Evolutionary conservation across 1,139 yeast genomes (phyloP), one percentile per base, ranked within the genome.

Genomic region (Zygosaccharomyces pseudobailii): DNA sequence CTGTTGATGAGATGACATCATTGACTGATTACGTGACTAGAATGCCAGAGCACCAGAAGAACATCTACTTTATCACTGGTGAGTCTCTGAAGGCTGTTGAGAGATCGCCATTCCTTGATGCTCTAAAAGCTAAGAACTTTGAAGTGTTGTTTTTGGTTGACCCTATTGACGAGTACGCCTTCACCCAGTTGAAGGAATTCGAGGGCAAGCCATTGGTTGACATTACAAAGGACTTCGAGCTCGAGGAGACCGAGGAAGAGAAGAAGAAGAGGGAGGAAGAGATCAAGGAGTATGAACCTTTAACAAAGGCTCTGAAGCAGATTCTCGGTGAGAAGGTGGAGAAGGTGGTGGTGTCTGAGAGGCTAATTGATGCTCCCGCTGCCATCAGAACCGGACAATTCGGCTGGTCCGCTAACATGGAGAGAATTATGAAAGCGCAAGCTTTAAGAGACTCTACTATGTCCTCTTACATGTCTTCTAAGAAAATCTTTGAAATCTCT

Each of bases 331-430:
- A 92, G 67, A 90, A 88, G 77, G 98, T 92, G 67, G 99, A 94
- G 80, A 94, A 94, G 80, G 98, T 94, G 75, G 90, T 90, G 69
- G 96, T 94, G 61, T 90, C 98, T 59, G 94, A 90, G 79, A 89
- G 88, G 78, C 84, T 94, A 69, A 89, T 89, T 65, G 97, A 90
- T 68, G 94, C 98, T 50, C 99, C 99, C 73, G 98, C 98, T 72
- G 98, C 98, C 64, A 90, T 92, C 71, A 89, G 97, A 82, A 92
- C 98, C 62, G 97, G 97, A 65, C 98, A 92, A 79, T 92, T 92
- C 73, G 98, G 99, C 72, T 92, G 99, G 99, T 92, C 98, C 62
- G 99, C 99, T 67, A 92, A 92, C 81, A 94, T 94, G 98, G 99
- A 92, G 80, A 92, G 98, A 85, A 92, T 92, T 80, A 94, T 92